phyloP scores from a whole-genome alignment of 1,284 basidiomycete genomes.

The Porogramme epimiltina region DNA sequence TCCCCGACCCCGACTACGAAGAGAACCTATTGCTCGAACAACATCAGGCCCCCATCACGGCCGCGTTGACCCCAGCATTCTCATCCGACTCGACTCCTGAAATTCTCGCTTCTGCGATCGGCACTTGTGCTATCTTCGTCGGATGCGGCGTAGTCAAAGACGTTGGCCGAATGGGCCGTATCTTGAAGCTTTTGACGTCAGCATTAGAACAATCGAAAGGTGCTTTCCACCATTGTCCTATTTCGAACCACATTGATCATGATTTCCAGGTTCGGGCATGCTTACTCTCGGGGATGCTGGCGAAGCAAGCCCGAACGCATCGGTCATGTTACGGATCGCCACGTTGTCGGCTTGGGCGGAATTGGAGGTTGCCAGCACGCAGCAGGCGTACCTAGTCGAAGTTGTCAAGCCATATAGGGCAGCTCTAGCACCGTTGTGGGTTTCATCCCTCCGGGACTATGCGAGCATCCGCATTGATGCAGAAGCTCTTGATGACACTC shows the following conservation, averaged over 20 bases:
- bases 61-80: slow-evolving; percentile 97
- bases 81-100: slow-evolving; percentile 94
- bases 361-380: slow-evolving; percentile 78
- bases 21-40: slow-evolving; percentile 94
- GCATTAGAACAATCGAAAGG: slow-evolving; percentile 92
- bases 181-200: slow-evolving; percentile 85
- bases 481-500: slow-evolving; percentile 71
- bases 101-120: slow-evolving; percentile 89
- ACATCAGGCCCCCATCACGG: slow-evolving; percentile 97
- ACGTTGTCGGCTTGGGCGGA: slow-evolving; percentile 96
- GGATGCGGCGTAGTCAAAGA: slow-evolving; percentile 96
- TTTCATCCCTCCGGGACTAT: slow-evolving; percentile 88
- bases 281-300: slow-evolving; percentile 86
- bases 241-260: too few species aligned
- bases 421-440: slow-evolving; percentile 84
- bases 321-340: slow-evolving; percentile 93
- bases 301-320: slow-evolving; percentile 90
- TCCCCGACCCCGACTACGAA: slow-evolving; percentile 93
- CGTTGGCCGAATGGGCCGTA: slow-evolving; percentile 89
- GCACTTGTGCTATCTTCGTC: slow-evolving; percentile 95
- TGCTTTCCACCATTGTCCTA: too few species aligned
- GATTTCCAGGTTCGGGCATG: slow-evolving; percentile 72
- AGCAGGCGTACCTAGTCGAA: slow-evolving; percentile 77
- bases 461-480: slow-evolving; percentile 89
- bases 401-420: slow-evolving; percentile 85